Percentiles rank a stretch among this genome's conserved stretches.
These are phyloP conservation scores for Ceratocystiopsis minuta DNA, from an alignment of 2,329 filamentous ascomycete genomes.

Conservation along the genomic window DNA sequence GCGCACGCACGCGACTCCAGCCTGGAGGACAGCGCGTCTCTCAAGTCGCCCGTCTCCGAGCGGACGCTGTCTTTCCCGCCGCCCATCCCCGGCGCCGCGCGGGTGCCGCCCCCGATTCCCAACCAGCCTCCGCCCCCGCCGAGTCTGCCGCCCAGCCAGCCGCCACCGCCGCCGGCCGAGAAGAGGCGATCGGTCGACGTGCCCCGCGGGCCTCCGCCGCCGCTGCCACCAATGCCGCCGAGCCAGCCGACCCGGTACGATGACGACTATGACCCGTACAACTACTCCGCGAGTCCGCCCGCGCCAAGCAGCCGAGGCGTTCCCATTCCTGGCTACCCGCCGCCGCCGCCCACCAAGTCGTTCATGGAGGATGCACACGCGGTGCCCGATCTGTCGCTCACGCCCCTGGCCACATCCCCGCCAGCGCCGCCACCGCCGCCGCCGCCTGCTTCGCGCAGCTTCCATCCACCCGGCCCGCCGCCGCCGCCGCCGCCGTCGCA, in stretches of 20 bases:
- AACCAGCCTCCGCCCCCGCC: conserved; percentile 23
- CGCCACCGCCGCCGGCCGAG: conserved; percentile 44
- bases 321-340: too few relatives aligned
- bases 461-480: conserved; percentile 4
- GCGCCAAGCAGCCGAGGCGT: conserved; percentile 2
- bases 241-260: conserved; percentile 24
- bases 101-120: conserved; percentile 47
- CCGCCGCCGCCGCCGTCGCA: conserved; percentile 24
- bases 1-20: conserved; percentile 62
- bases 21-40: conserved; percentile 47
- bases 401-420: background rate
- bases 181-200: conserved; percentile 49
- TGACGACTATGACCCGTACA: conserved; percentile 55
- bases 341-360: conserved; percentile 11
- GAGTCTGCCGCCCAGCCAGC: conserved; percentile 14
- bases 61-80: conserved; percentile 30
- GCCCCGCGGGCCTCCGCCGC: conserved; percentile 52
- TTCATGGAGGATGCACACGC: conserved; percentile 31
- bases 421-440: conserved; percentile 22
- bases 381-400: conserved; percentile 19
- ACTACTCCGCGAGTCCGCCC: conserved; percentile 22
- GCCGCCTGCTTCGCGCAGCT: conserved; percentile 15
- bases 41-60: conserved; percentile 35
- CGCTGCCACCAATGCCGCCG: conserved; percentile 35
- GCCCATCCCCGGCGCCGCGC: conserved; percentile 40